phyloP scores from a whole-genome alignment of 176 grass and related monocot genomes.

The Saccharum officinarum region DNA sequence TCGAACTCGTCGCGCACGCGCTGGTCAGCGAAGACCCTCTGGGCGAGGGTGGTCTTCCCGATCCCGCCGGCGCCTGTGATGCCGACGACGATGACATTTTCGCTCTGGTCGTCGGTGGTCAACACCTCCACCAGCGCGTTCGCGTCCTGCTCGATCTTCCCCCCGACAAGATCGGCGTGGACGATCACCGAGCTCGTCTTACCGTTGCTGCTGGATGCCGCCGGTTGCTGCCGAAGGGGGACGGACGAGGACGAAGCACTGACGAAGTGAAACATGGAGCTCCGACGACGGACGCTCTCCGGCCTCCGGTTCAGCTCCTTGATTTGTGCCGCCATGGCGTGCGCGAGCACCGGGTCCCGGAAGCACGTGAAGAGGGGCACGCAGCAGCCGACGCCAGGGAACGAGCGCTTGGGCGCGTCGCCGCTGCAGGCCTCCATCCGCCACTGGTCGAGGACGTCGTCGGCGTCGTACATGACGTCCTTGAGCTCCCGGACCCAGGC shows the following conservation, averaged over 20 bases:
- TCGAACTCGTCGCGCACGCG: constrained; percentile 19
- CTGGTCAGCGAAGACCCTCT: constrained; percentile 12
- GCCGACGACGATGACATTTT: background rate
- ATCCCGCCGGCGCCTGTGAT: constrained; percentile 15
- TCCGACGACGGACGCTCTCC: background rate
- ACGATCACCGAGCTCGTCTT: constrained; percentile 9
- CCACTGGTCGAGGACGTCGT: constrained; percentile 38
- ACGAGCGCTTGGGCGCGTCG: constrained; percentile 2
- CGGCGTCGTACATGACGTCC: constrained; percentile 48
- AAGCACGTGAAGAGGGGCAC: constrained; percentile 3
- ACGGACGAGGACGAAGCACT: background rate
- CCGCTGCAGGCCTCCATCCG: constrained; percentile 14
- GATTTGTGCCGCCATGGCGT: constrained; percentile 1
- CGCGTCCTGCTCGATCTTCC: background rate
- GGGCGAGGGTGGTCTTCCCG: constrained; percentile 48
- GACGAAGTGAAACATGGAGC: constrained; percentile 14
- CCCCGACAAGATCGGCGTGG: constrained; percentile 12
- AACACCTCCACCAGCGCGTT: background rate
- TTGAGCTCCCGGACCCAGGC: constrained; percentile 42
- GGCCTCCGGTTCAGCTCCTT: constrained; percentile 22
- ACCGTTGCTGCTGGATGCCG: background rate
- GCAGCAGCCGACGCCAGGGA: background rate
- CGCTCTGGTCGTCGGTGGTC: background rate
- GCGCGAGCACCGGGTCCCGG: background rate
- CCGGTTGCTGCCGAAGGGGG: background rate